Evolutionary conservation across 2,329 filamentous ascomycete species (phyloP), one percentile per base, ranked within the genome.

Genomic region (Calcarisporium arbuscula): DNA sequence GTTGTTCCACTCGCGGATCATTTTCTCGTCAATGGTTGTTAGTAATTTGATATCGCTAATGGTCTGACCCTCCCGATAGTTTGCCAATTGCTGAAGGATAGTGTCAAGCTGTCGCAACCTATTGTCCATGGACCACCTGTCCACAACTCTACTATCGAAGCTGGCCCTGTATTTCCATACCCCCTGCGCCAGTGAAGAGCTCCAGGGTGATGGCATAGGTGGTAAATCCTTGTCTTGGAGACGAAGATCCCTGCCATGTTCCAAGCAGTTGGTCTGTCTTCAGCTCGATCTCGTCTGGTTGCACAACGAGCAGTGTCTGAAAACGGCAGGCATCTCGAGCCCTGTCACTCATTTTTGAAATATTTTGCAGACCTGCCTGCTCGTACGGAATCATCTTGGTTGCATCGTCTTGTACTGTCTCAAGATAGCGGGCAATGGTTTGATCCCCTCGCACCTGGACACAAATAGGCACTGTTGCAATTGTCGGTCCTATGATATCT

Each of bases 401-500:
- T 10, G 27, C 27, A 7, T 25, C 12, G n/a, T 25, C 14, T 15
- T 35, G 32, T 8, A 35, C 16, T 6, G 18, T 6, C 16, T 28
- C 9, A 15, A 35, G 32, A 29, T 29, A 35, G 5, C 9, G 14
- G 12, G 5, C 10, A 7, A 35, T 16, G 8, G 18, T 20, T 16
- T 35, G 32, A 8, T 28, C 19, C 12, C 19, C 14, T 12, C 11
- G 22, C 18, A 27, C 22, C 16, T 42, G 41, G 5, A 53, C 28
- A 1, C 49, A 41, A 1, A 54, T 25, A 6, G 53, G 54, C 0
- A 57, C 46, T 5, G 48, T 54, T 3, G 51, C 44, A 8, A 58
- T 46, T 0, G 51, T 49, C 3, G 53, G 53, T 1, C 48, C 55
- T 2, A 45, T 40, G 1, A 55, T 43, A 5, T 40, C 32, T 9